Base-by-base conservation (phyloP, 1,284 basidiomycete genomes). In the Pseudozyma thailandica region DNA sequence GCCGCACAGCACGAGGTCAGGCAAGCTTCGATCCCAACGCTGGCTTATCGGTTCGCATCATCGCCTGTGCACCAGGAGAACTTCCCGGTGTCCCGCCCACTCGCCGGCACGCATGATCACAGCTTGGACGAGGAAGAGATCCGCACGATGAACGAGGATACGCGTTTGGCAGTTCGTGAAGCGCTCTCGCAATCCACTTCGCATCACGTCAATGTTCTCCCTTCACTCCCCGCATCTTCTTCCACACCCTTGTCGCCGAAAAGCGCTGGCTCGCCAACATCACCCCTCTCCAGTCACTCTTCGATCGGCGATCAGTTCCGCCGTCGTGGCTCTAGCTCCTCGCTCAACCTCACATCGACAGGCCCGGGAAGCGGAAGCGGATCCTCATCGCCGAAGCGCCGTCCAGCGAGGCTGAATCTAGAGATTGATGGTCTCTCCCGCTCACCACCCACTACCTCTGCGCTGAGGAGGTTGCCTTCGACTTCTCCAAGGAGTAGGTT, bases 61-160 rank as follows among this genome's bases (percentile, higher is more conserved):
- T 59, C 62, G 7, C 62, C 62, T 2, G 15, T 58, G 18, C 30
- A 47, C 31, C 15, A 31, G 3, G 56, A 54, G 6, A 38, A 16
- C 23, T 47, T 51, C 26, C 10, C 52, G 13, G 9, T 47, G 16
- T 7, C 23, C 2, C 47, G 42, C 20, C 51, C 47, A 7, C 52
- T 53, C 20, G 53, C 53, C 7, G 50, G 50, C 23, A 39, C 50
- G n/a, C 64, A 61, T 30, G 64, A 61, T 16, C 41, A 68, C 43
- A 53, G 48, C 7, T 28, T 71, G 13, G 61, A 59, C 25, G 68
- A 63, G 18, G 60, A 64, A 12, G 68, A 71, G 43, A 64, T 71
- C 39, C 68, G 68, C 13, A 52, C 59, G 10, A 71, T 71, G 68
- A 61, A 60, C 33, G 68, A 64, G 28, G 51, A 64, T 30, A 71